Percentiles rank a stretch among this genome's conserved stretches.
These are phyloP conservation scores for Candida sphagnicola DNA, from an alignment of 805 yeast species.

Conservation along the genomic window DNA sequence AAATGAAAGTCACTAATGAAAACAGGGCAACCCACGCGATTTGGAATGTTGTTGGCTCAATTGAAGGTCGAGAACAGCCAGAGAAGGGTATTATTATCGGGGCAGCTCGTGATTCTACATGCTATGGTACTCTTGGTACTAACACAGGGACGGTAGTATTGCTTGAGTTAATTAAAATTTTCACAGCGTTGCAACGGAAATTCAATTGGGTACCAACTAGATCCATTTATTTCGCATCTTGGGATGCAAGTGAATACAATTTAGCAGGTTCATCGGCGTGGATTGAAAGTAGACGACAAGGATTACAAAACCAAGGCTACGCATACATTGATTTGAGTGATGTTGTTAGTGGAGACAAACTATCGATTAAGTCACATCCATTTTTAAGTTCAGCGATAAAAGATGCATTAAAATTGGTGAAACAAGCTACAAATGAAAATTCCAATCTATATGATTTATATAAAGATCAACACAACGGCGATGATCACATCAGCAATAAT, in stretches of 20 bases:
- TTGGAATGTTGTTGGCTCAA: conserved; percentile 76
- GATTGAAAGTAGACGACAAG: conserved; percentile 53
- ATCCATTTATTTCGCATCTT: conserved; percentile 76
- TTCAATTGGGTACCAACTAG: conserved; percentile 82
- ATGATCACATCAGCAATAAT: conserved; percentile 25
- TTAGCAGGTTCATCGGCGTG: conserved; percentile 83
- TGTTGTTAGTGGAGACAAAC: conserved; percentile 48
- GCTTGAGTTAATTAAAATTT: conserved; percentile 65
- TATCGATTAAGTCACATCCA: conserved; percentile 65
- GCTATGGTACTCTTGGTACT: conserved; percentile 70
- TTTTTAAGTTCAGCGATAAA: conserved; percentile 47
- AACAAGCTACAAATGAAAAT: conserved; percentile 8
- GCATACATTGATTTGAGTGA: conserved; percentile 74
- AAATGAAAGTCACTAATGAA: conserved; percentile 32
- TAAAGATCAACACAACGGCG: conserved; percentile 19
- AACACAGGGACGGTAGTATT: conserved; percentile 72
- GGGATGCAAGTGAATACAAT: conserved; percentile 79
- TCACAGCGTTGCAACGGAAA: conserved; percentile 59
- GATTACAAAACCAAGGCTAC: conserved; percentile 56
- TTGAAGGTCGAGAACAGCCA: conserved; percentile 76
- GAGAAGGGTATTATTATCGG: conserved; percentile 75
- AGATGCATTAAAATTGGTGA: conserved; percentile 33
- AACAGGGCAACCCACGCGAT: conserved; percentile 56
- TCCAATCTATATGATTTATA: conserved; percentile 23
- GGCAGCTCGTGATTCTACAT: conserved; percentile 74